phyloP scores from a whole-genome alignment of 2,329 filamentous ascomycete species.

The Apiospora hydei region DNA sequence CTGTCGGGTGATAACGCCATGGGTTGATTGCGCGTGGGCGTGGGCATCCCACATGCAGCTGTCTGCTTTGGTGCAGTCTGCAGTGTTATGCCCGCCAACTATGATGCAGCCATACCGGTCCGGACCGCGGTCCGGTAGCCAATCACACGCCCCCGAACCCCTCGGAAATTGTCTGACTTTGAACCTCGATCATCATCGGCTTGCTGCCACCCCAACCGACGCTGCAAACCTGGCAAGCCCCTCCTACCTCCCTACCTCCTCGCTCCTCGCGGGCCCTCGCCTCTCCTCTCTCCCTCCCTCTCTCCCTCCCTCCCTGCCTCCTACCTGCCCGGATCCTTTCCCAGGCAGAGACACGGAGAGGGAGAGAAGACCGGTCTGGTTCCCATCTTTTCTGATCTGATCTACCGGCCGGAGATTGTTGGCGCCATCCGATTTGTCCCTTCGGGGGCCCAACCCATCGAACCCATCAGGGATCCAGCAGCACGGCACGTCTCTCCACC shows the following conservation, averaged over 20 bases:
- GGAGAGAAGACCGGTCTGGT: not conserved
- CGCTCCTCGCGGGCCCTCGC: too few species aligned
- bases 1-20: conserved; percentile 6
- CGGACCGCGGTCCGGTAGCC: not conserved
- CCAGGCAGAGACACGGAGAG: not conserved
- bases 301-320: not conserved
- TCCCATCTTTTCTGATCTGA: not conserved
- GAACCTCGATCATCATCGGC: conserved; percentile 8
- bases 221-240: not conserved
- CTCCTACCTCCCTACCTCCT: too few species aligned
- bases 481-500: conserved; percentile 6
- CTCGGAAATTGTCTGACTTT: not conserved
- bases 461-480: not conserved
- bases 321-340: not conserved
- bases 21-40: not conserved
- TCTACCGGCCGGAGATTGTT: not conserved
- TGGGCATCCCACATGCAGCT: not conserved
- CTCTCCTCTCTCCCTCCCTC: too few species aligned
- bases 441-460: not conserved
- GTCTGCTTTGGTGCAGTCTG: not conserved
- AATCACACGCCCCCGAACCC: not conserved
- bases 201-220: not conserved
- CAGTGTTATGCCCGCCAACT: not conserved
- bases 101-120: not conserved
- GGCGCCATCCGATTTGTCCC: not conserved